Evolutionary conservation across 768 basidiomycete genomes (phyloP), one percentile per base, ranked within the genome.

Genomic region (Termitomyces sp.): DNA sequence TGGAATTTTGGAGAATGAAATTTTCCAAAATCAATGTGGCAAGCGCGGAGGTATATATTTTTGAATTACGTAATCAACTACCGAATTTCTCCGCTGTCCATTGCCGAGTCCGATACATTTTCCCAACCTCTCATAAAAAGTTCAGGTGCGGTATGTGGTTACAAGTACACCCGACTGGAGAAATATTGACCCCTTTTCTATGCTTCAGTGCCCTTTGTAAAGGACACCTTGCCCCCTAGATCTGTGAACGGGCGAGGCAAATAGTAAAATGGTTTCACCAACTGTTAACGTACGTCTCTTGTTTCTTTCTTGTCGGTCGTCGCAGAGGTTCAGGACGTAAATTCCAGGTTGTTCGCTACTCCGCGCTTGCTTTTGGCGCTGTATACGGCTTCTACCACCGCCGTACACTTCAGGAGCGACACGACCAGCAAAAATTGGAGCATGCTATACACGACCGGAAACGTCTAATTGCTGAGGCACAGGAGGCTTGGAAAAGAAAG

Each of bases 351-450:
- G 89, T 89, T 67, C 91, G 96, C 68, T 98, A 96, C 74, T 87
- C 93, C 19, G 94, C 95, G 50, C 84, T 99, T 64, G 74, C 88
- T 62, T 80, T 85, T 42, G 96, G 96, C 69, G 82, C 96, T 63
- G 73, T 86, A 69, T 98, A 98, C 72, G 96, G 96, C 69, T 87
- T 95, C 71, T 85, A 85, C 68, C 95, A 98, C 79, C 89, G 90
- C 68, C 85, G 90, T 67, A 89, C 95, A 67, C 76, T 99, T 63
- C 94, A 96, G 77, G 81, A 84, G 60, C 77, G 82, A 53, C 84
- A 92, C 70, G 86, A 96, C 73, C 75, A 83, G 59, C 82, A 89
- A 63, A 91, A 89, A 73, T 80, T 86, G 59, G 80, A 87, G 62
- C 82, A 85, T 68, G 89, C 86, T 53, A 74, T 84, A 43, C 87